Base-by-base conservation (phyloP, 805 yeast genomes). In the Yamadazyma sp. region DNA sequence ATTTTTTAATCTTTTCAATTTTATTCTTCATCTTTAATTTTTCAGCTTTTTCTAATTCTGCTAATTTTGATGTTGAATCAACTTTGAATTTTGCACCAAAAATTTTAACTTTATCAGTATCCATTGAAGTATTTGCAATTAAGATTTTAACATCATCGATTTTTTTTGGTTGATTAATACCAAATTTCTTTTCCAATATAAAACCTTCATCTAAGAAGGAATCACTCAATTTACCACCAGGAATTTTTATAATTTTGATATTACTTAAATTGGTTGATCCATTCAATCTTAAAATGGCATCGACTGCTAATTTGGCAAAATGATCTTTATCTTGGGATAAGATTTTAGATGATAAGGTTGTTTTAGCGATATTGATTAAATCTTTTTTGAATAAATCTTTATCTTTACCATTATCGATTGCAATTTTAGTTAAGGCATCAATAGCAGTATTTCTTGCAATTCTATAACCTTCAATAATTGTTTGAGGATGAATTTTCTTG, bases 71-170 rank as follows among this genome's bases (percentile, higher is more conserved):
- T 7, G 98, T 93, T 15, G 95, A 80, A 60, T 91, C 97, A 30
- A 93, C 98, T 62, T 88, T 86, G 68, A 93, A 89, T 60, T 93
- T 89, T 40, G 98, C 97, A 44, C 98, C 98, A 62, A 93, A 93
- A 38, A 93, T 81, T 64, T 93, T 93, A 42, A 93, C 97, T 62
- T 93, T 93, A 58, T 93, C 98, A 6, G 98, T 93, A 57, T 93
- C 98, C 80, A 86, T 73, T 13, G 97, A 80, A 4, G 98, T 93
- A 64, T 93, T 93, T 12, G 98, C 96, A 55, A 93, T 84, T 44
- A 93, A 73, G 47, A 93, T 87, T 49, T 76, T 81, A 21, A 95
- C 96, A 54, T 91, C 80, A 52, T 78, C 78, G 36, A 93, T 63
- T 52, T 70, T 76, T 63, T 86, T 89, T 32, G 96, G 95, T 69